Evolutionary conservation across 192 early-diverging fungal species (phyloP), one percentile per base, ranked within the genome.

Genomic region (Coemansia sp.): DNA sequence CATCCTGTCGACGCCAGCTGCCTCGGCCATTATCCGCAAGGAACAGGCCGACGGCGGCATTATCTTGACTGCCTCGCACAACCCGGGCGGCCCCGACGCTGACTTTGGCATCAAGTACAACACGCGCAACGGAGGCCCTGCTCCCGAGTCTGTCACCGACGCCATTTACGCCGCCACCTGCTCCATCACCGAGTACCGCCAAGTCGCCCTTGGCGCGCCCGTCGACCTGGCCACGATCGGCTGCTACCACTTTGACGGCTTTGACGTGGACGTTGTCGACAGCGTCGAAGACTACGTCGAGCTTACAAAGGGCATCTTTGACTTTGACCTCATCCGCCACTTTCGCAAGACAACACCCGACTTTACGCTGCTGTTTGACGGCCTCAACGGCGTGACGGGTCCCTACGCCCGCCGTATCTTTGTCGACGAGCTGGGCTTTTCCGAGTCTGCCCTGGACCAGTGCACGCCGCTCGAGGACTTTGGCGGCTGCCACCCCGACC

Each of bases 41-140:
- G 82, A 80, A 74, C 83, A 91, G 60, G 93, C 95, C 37, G 93
- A 92, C 37, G 94, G 50, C 29, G 96, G 95, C 46, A 96, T 98
- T 48, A 84, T 98, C 44, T 79, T 98, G 63, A 97, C 95, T n/a
- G 97, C 97, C 11, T 96, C 94, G 27, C 97, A 98, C 83, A 98
- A 98, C 82, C 95, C 97, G 17, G 97, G 97, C 50, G 97, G 97
- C 46, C 97, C 97, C 24, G 83, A 93, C 29, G 90, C 93, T 63
- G 97, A 98, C 77, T 98, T 98, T 86, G 97, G 97, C 52, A 95
- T 98, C 76, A 98, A 98, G 81, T 98, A 93, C 81, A 98, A 98
- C 80, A 88, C 89, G 62, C 82, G 84, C 84, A 98, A 96, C 75
- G 97, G 97, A 46, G 97, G 94, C 24, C 94, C 97, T 18, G 97